Percentiles rank a stretch among this genome's conserved stretches.
Evolutionary conservation across 257 asterid species (phyloP).

Genomic region (Ilex aquifolium): DNA sequence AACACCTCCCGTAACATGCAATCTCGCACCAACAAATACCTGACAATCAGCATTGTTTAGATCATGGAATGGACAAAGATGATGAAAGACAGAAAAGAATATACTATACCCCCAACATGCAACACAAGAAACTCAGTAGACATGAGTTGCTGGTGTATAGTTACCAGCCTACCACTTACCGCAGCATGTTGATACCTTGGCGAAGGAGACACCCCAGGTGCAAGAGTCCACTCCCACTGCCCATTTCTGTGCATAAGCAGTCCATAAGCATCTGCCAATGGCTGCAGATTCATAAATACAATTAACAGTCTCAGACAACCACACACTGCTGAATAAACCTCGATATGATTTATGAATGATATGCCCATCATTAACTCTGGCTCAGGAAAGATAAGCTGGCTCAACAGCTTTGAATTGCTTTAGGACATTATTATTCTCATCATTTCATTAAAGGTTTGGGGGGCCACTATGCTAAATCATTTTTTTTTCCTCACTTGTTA

Average conservation of each 20-base stretch:
- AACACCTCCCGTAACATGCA: slow-evolving; percentile 98
- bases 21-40: slow-evolving; percentile 98
- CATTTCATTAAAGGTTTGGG: no score
- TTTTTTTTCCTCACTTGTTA: no score
- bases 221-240: slow-evolving; percentile 99
- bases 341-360: not conserved
- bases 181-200: slow-evolving; percentile 97
- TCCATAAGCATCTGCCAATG: slow-evolving; percentile 93
- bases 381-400: no score
- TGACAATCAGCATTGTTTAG: slow-evolving; percentile 24
- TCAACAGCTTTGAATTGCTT: no score
- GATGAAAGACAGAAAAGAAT: slow-evolving; percentile 5
- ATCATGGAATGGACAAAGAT: slow-evolving; percentile 1
- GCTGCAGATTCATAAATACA: slow-evolving; percentile 43
- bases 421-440: no score
- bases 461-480: no score
- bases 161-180: slow-evolving; percentile 38
- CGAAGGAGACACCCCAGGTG: slow-evolving; percentile 97
- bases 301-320: slow-evolving; percentile 18
- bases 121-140: no score
- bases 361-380: no score
- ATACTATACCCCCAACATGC: not conserved
- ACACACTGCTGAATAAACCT: not conserved
- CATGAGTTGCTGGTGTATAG: no score
- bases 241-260: slow-evolving; percentile 99